Conservation (phyloP, 805 yeast genomes). For the Brettanomyces custersianus region DNA sequence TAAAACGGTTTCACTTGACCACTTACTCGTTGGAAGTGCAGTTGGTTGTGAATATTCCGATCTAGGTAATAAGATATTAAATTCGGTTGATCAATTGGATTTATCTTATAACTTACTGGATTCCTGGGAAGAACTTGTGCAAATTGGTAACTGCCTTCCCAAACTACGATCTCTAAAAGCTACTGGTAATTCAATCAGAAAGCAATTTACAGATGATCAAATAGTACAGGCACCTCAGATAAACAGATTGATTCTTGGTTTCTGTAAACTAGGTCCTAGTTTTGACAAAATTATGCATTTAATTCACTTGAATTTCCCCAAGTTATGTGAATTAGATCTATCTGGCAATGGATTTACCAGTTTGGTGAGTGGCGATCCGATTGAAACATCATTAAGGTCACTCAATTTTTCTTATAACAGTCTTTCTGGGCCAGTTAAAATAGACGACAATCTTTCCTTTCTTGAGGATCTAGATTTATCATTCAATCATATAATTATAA, state of each 20-base stretch:
- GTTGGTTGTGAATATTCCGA: constrained; percentile 5
- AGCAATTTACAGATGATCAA: constrained; percentile 1
- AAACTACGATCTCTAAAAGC: constrained; percentile 34
- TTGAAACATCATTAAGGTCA: neutral
- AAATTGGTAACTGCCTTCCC: constrained; percentile 29
- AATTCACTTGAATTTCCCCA: neutral
- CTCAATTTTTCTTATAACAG: constrained; percentile 3
- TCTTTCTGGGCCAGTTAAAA: neutral
- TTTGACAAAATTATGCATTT: neutral
- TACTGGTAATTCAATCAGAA: constrained; percentile 43
- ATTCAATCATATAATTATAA: constrained; percentile 25
- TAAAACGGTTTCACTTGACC: constrained; percentile 40
- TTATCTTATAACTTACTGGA: constrained; percentile 50
- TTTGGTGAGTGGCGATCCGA: neutral
- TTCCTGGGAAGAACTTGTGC: constrained; percentile 29
- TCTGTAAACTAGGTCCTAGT: constrained; percentile 7
- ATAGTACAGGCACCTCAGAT: constrained; percentile 4
- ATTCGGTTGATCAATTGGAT: constrained; percentile 35
- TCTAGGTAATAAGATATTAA: constrained; percentile 7
- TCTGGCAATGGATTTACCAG: constrained; percentile 1
- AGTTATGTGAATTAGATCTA: neutral
- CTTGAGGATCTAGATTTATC: constrained; percentile 23
- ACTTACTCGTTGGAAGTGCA: constrained; percentile 26
- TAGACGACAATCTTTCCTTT: constrained; percentile 7
- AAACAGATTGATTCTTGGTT: constrained; percentile 14